These are phyloP conservation scores for Aspergillus affinis DNA, from an alignment of 495 filamentous ascomycete genomes.

Conservation along the genomic window DNA sequence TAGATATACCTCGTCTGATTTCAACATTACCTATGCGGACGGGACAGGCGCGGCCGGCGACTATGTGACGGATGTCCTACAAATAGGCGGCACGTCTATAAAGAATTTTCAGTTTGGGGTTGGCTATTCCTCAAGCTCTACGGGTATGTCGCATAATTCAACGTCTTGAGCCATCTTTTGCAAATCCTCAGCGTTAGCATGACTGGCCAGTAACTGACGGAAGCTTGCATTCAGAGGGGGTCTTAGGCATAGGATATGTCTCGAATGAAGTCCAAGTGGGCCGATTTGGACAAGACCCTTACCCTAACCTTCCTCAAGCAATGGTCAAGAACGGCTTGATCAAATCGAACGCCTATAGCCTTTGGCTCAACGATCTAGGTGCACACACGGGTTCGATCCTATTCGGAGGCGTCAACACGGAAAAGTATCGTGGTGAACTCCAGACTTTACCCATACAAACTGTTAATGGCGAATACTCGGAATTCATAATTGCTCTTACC, in stretches of 20 bases:
- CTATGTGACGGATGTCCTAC: conserved; percentile 78
- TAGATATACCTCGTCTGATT: conserved; percentile 69
- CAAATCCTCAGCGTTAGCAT: neutral
- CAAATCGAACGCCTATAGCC: conserved; percentile 76
- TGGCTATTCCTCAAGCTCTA: conserved; percentile 69
- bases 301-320: conserved; percentile 75
- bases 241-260: conserved; percentile 88
- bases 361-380: conserved; percentile 56
- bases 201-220: conserved; percentile 2
- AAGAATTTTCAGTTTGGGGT: conserved; percentile 79
- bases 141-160: conserved; percentile 22
- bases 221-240: conserved; percentile 54
- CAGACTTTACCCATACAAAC: conserved; percentile 73
- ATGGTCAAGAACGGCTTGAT: conserved; percentile 72
- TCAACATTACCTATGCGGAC: conserved; percentile 92
- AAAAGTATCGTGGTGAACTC: conserved; percentile 70
- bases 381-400: conserved; percentile 77
- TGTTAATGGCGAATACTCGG: conserved; percentile 56
- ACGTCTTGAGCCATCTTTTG: neutral
- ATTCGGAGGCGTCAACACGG: conserved; percentile 88
- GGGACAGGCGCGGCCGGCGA: conserved; percentile 77
- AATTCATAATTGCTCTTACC: conserved; percentile 83
- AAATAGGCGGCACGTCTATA: conserved; percentile 62
- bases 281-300: conserved; percentile 55
- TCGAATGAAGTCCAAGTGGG: conserved; percentile 78